Evolutionary conservation across 2,329 filamentous ascomycete species (phyloP).

Genomic region (Raffaelea albimanens): DNA sequence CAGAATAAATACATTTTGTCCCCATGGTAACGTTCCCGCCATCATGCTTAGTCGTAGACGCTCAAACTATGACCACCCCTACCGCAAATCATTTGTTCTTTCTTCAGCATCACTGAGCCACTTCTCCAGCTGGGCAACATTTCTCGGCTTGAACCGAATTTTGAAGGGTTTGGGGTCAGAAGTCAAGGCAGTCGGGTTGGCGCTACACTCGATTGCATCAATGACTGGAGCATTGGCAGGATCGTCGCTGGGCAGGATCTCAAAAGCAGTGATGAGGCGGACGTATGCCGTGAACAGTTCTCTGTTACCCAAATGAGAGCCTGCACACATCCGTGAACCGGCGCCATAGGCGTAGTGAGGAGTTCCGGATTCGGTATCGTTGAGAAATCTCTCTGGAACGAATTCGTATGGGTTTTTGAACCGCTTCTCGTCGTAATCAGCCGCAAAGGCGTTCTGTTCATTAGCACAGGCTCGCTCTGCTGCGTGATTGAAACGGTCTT

Average conservation of each 20-base stretch:
- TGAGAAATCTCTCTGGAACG: slow-evolving; percentile 59
- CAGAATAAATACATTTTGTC: too few species aligned
- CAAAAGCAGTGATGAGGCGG: slow-evolving; percentile 48
- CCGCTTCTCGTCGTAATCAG: slow-evolving; percentile 60
- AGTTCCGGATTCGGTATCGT: slow-evolving; percentile 29
- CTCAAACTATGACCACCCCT: too few species aligned
- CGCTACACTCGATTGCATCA: slow-evolving; percentile 5
- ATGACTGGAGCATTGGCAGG: slow-evolving; percentile 38
- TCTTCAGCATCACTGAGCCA: too few species aligned
- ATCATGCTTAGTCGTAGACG: too few species aligned
- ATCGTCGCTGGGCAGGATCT: slow-evolving; percentile 54
- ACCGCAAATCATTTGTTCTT: too few species aligned
- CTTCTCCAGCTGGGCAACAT: too few species aligned
- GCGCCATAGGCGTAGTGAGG: slow-evolving; percentile 57
- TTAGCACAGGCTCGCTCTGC: too few species aligned
- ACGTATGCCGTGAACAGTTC: slow-evolving; percentile 53
- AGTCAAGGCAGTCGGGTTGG: slow-evolving; percentile 6
- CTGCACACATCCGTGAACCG: slow-evolving; percentile 54
- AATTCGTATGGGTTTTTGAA: slow-evolving; percentile 57
- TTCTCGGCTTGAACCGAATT: too few species aligned
- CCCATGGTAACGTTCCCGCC: too few species aligned
- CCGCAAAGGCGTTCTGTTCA: slow-evolving; percentile 58
- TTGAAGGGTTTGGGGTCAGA: slow-evolving; percentile 9
- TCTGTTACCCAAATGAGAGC: slow-evolving; percentile 52
- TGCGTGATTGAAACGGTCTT: too few species aligned